These are phyloP conservation scores for Monosporascus sp. DNA, from an alignment of 2,329 filamentous ascomycete species.

Conservation along the genomic window DNA sequence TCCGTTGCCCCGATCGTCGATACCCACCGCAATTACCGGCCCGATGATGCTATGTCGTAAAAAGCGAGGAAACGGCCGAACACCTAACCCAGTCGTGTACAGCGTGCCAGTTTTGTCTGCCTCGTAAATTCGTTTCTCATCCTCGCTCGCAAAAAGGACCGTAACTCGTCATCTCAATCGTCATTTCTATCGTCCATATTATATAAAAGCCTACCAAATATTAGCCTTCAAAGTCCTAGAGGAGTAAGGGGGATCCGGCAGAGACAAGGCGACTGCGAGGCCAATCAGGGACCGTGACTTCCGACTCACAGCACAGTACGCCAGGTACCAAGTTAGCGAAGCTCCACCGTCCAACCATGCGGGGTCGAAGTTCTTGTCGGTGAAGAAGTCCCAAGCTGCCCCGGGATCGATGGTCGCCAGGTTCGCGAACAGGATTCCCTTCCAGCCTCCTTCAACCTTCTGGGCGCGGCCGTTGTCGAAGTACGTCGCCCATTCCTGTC, in stretches of 20 bases:
- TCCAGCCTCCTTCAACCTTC: conserved; percentile 71
- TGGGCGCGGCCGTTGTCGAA: conserved; percentile 66
- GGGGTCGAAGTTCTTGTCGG: conserved; percentile 57
- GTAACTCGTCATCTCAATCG: background rate
- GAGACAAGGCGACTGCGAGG: background rate
- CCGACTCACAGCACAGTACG: conserved; percentile 63
- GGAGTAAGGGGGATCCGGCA: background rate
- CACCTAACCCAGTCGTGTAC: background rate
- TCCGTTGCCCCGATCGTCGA: background rate
- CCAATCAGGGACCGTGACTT: background rate
- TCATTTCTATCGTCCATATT: background rate
- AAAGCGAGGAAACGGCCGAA: too few relatives aligned
- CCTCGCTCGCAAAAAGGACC: background rate
- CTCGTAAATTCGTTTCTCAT: background rate
- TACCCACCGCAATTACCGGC: background rate
- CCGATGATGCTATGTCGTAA: background rate
- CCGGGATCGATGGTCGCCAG: conserved; percentile 69
- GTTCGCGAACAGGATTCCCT: conserved; percentile 77
- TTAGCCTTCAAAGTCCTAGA: background rate
- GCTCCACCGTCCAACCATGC: conserved; percentile 76
- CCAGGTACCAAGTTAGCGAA: conserved; percentile 78
- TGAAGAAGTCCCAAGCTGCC: conserved; percentile 71
- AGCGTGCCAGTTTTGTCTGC: background rate
- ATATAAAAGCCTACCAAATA: background rate
- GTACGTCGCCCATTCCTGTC: conserved; percentile 75